Evolutionary conservation across 2,329 filamentous ascomycete genomes (phyloP), one percentile per base, ranked within the genome.

Genomic region (Pestalotiopsis sp.): DNA sequence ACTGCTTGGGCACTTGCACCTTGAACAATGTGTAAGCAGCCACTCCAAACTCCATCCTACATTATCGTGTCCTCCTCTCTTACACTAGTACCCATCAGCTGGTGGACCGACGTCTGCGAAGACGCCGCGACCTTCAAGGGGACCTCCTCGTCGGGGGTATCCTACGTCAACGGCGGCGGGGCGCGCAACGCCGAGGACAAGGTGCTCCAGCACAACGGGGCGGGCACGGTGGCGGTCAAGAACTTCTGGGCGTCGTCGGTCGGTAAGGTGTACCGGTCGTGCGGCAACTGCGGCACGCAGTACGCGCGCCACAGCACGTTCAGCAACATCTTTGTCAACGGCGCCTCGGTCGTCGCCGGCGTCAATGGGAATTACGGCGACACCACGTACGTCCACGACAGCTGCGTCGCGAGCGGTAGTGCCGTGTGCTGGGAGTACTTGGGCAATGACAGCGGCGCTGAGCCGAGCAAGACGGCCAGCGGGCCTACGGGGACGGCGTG

Each of bases 211-310:
- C 77, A 79, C 70, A 80, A 79, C 67, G 78, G 78, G 65, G 74
- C 72, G 17, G 78, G 78, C 68, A 79, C 76, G 41, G 72, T 75
- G 11, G 73, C 72, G 45, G 72, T 75, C 45, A 68, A 73, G 20
- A 69, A 79, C 71, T 84, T 80, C 73, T 81, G 78, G 38, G 79
- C 81, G 65, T 74, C 78, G 68, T 78, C 78, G 68, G 81, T 81
- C 17, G 83, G 82, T 39, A 84, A 83, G 69, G 76, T 84, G 14
- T 83, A 83, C 75, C 80, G 82, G 69, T 77, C 77, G 23, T 84
- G 82, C 72, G 82, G 82, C 45, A 83, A 85, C 77, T 85, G 83
- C 77, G 49, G 38, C n/a, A 31, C 14, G 13, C 38, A 49, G 62
- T 39, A 49, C 38, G 62, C 62, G n/a, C 62, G 62, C 2, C 39